Evolutionary conservation across 768 basidiomycete genomes (phyloP), one percentile per base, ranked within the genome.

Genomic region (Sistotremastrum niveocremeum): DNA sequence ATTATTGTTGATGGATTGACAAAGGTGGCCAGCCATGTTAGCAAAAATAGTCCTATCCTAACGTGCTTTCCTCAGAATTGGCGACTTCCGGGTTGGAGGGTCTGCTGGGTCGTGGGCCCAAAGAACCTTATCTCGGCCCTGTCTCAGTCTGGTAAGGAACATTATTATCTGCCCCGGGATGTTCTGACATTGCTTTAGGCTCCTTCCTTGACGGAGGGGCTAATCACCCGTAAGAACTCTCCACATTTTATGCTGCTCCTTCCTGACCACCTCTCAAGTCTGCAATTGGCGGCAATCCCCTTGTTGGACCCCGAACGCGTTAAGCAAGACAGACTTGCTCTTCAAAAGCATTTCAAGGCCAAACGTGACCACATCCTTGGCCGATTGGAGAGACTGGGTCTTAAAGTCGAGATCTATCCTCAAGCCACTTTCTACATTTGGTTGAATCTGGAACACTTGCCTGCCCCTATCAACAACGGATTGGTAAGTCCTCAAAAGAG

Each of bases 171-270:
- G 20, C 36, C 52, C 7, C 29, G 6, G 40, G 20, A 38, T 47
- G 28, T 42, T 34, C 29, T 3, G 31, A 48, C 40, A 11, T 32
- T 20, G 39, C n/a, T 36, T 7, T 41, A 67, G 81, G 84, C 2
- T 89, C 86, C 6, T 95, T 90, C 77, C 66, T 97, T 46, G 93
- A 97, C 55, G 93, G 93, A 11, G 93, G 93, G 47, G 88, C 88
- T 3, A 90, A 88, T 57, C 90, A 93, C 60, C 86, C 88, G 81
- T 89, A 61, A 58, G 83, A 64, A 5, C 37, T 39, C 38, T 30
- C 42, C 41, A 37, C 35, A 11, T 11, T 20, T 20, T 20, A 20
- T 20, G 34, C 34, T 12, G 41, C 5, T 28, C 30, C 29, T 44
- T 34, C 28, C 34, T 42, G 41, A 41, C 33, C 42, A 7, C 35